Percentiles rank a stretch among this genome's conserved stretches.
These are phyloP conservation scores for Neurospora sublineolata DNA, from an alignment of 495 filamentous ascomycete genomes.

Conservation along the genomic window DNA sequence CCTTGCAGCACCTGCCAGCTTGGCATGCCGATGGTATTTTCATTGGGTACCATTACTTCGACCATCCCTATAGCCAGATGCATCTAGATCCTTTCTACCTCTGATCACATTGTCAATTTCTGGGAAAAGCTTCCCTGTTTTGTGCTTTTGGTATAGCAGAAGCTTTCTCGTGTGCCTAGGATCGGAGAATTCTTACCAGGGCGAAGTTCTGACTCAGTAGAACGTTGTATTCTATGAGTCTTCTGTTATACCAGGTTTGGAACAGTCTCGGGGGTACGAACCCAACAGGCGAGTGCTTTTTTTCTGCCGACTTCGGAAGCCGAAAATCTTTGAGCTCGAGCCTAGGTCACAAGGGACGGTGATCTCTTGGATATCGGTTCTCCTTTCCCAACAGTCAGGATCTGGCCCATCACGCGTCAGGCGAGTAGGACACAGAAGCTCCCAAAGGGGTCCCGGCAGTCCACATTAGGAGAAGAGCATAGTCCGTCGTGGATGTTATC, in stretches of 20 bases:
- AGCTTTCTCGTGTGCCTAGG: neutral
- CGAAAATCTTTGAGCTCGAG: neutral
- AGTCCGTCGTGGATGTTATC: neutral
- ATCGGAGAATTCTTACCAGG: neutral
- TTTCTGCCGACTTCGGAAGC: neutral
- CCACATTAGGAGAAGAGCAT: neutral
- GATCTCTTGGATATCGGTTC: neutral
- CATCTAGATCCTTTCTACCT: neutral
- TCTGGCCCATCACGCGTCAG: neutral
- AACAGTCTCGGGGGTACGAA: neutral
- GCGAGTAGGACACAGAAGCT: neutral
- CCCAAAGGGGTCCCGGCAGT: neutral
- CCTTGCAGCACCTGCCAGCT: neutral
- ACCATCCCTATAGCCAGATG: neutral
- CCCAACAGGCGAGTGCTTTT: neutral
- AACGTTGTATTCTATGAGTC: neutral
- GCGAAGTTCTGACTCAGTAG: neutral
- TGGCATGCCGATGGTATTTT: neutral
- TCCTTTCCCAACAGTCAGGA: neutral
- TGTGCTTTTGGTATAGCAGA: neutral
- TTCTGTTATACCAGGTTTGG: neutral
- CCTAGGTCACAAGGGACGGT: neutral
- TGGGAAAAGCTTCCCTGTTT: neutral
- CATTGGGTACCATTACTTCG: neutral
- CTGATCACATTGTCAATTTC: neutral